Conservation (phyloP, 345 rosid genomes). For the Combretum micranthum region DNA sequence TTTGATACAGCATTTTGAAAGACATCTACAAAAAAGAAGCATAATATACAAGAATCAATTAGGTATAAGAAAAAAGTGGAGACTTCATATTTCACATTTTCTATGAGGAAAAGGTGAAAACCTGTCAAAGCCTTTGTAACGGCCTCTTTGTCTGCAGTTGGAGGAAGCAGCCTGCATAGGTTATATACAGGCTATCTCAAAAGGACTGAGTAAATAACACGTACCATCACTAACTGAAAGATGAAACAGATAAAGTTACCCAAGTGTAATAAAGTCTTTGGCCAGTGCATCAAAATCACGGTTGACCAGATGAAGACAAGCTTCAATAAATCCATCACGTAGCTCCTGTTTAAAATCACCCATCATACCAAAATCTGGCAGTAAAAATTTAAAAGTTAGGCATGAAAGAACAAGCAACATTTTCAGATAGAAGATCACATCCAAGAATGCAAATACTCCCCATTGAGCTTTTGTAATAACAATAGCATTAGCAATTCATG, state of each 20-base stretch:
- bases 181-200: conserved; percentile 1
- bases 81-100: too few relatives aligned
- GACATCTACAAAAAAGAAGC: conserved; percentile 47
- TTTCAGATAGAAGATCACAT: too few relatives aligned
- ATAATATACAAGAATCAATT: conserved; percentile 14
- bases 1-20: conserved; percentile 77
- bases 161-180: conserved; percentile 74
- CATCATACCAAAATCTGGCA: conserved; percentile 97
- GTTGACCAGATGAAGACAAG: conserved; percentile 95
- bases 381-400: conserved; percentile 25
- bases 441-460: too few relatives aligned
- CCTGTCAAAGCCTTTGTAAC: conserved; percentile 89
- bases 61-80: not conserved
- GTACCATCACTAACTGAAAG: not conserved
- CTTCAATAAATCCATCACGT: conserved; percentile 89
- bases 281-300: conserved; percentile 85
- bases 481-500: too few relatives aligned
- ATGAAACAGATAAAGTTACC: conserved; percentile 32
- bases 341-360: conserved; percentile 90
- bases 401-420: not conserved
- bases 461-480: too few relatives aligned
- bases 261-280: conserved; percentile 86
- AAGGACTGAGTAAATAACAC: conserved; percentile 1
- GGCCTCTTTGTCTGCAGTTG: conserved; percentile 71
- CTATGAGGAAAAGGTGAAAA: conserved; percentile 14